A percentile compares a stretch with the other conserved stretches of the same genome.
Conservation (phyloP, 768 basidiomycete species). For the Rhizopogon roseolus region DNA sequence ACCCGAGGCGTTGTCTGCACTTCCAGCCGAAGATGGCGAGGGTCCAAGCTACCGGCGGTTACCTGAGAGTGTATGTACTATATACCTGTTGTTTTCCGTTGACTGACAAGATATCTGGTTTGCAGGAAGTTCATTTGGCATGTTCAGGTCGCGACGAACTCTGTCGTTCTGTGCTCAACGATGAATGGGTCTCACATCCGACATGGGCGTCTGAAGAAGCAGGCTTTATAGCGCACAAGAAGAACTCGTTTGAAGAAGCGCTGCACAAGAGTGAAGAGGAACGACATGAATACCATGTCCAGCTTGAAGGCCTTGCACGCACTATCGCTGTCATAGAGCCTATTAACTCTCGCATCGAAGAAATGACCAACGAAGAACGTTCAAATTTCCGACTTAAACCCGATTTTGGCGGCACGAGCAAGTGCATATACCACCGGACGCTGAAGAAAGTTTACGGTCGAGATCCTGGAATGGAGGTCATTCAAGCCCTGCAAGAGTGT, state of each 20-base stretch:
- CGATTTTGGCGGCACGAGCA: conserved; percentile 86
- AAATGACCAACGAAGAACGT: conserved; percentile 87
- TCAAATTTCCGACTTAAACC: conserved; percentile 74
- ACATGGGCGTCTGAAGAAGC: conserved; percentile 98
- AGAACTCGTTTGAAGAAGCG: conserved; percentile 94
- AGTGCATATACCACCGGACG: conserved; percentile 85
- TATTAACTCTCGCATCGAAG: conserved; percentile 74
- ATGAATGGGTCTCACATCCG: conserved; percentile 97
- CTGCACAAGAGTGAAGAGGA: conserved; percentile 98
- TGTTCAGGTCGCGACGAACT: conserved; percentile 95
- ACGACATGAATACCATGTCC: conserved; percentile 95
- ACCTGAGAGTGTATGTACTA: conserved; percentile 72
- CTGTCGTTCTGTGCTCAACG: conserved; percentile 93
- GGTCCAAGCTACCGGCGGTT: conserved; percentile 93
- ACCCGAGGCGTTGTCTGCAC: conserved; percentile 72
- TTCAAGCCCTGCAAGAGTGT: conserved; percentile 85
- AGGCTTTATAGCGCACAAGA: conserved; percentile 92
- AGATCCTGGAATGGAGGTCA: conserved; percentile 69
- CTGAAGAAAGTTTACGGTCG: conserved; percentile 93
- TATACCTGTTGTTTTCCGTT: background rate
- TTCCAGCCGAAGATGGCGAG: conserved; percentile 77
- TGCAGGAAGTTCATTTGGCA: conserved; percentile 80
- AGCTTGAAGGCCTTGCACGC: conserved; percentile 84
- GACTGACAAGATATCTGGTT: conserved; percentile 2
- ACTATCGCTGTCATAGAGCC: conserved; percentile 93